Conservation (phyloP, 345 rosid species). For the Cardamine chenopodiifolia region DNA sequence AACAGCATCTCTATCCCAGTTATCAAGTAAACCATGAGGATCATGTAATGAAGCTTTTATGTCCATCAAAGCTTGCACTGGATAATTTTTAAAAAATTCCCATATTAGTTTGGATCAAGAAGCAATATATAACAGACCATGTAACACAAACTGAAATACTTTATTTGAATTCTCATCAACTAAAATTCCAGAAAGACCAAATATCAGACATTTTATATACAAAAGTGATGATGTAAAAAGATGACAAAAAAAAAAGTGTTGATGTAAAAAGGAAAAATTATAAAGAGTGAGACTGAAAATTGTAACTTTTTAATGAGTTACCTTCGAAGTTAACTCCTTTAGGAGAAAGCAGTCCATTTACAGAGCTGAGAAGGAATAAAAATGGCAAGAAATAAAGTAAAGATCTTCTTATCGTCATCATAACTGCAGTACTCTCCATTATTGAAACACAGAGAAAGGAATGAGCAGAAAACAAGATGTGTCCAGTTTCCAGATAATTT, state of each 20-base stretch:
- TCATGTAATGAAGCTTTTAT: slow-evolving; percentile 72
- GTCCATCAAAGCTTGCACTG: slow-evolving; percentile 89
- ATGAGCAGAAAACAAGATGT: slow-evolving; percentile 46
- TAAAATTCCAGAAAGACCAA: background rate
- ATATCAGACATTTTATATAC: background rate
- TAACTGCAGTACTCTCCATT: slow-evolving; percentile 29
- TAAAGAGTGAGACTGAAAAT: slow-evolving; percentile 15
- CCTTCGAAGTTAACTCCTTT: slow-evolving; percentile 95
- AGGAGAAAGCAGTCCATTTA: slow-evolving; percentile 68
- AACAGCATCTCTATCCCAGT: slow-evolving; percentile 91
- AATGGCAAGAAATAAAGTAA: slow-evolving; percentile 42
- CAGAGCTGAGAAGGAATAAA: slow-evolving; percentile 53
- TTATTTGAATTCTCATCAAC: background rate
- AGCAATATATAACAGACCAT: background rate
- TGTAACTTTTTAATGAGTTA: slow-evolving; percentile 25
- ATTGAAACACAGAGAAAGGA: slow-evolving; percentile 41
- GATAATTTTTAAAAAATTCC: slow-evolving; percentile 10
- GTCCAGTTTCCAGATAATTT: slow-evolving; percentile 37
- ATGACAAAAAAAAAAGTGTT: too few species aligned
- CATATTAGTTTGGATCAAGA: slow-evolving; percentile 32
- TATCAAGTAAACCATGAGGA: slow-evolving; percentile 91
- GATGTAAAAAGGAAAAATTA: background rate
- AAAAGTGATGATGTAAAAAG: background rate
- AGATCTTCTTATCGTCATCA: slow-evolving; percentile 38
- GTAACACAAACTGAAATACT: background rate